Evolutionary conservation across 106 monocot species (phyloP).

Genomic region (Posidonia australis): DNA sequence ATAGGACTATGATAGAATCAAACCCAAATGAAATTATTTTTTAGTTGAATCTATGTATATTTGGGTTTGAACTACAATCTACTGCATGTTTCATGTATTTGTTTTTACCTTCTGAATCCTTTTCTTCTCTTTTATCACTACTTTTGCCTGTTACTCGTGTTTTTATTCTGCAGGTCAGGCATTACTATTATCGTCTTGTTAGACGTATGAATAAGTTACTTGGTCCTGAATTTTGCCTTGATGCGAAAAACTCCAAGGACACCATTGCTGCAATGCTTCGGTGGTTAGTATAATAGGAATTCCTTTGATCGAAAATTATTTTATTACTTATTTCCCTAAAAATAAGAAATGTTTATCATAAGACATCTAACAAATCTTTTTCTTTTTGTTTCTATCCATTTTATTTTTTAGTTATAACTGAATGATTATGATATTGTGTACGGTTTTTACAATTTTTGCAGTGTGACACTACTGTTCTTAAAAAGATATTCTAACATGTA

Average conservation of each 20-base stretch:
- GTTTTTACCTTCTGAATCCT: too few relatives aligned
- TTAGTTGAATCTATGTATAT: too few relatives aligned
- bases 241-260: conserved; percentile 93
- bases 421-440: not conserved
- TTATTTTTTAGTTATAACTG: not conserved
- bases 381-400: not conserved
- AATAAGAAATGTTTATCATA: not conserved
- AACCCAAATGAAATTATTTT: too few relatives aligned
- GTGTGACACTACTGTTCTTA: not conserved
- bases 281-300: conserved; percentile 40
- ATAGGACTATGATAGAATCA: too few relatives aligned
- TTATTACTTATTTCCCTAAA: not conserved
- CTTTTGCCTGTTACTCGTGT: not conserved
- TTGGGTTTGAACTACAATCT: too few relatives aligned
- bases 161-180: conserved; percentile 60
- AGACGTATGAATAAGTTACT: conserved; percentile 97
- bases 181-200: conserved; percentile 98
- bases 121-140: not conserved
- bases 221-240: conserved; percentile 77
- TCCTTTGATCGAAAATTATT: not conserved
- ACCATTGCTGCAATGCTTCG: conserved; percentile 99
- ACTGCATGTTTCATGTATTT: too few relatives aligned
- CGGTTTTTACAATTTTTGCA: not conserved
- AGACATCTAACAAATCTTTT: not conserved
- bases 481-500: too few relatives aligned